A percentile compares a stretch with the other conserved stretches of the same genome.
Evolutionary conservation across 108 stramenopile species (phyloP).

Genomic region (Aurantiochytrium sp.): DNA sequence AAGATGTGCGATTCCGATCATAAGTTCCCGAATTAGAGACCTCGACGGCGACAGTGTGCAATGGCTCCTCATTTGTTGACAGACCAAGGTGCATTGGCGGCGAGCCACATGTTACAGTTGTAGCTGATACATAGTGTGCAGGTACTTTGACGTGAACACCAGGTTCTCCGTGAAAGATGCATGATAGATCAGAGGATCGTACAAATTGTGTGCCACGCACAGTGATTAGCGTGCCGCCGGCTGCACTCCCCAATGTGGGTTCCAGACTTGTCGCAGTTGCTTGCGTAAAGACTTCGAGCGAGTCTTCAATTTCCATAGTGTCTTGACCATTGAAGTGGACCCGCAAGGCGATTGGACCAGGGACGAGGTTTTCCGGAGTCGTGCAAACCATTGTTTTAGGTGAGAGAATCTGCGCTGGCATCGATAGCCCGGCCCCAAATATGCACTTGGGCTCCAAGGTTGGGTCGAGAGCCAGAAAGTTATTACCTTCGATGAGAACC

Average conservation of each 20-base stretch:
- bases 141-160: background rate
- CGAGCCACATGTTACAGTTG: background rate
- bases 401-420: background rate
- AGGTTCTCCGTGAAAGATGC: background rate
- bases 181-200: background rate
- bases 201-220: background rate
- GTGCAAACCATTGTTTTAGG: background rate
- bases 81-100: background rate
- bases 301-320: background rate
- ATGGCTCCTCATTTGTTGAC: background rate
- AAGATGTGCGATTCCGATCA: too few relatives aligned
- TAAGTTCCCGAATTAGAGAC: background rate
- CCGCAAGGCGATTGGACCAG: background rate
- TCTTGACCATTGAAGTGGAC: background rate
- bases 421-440: background rate
- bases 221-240: background rate
- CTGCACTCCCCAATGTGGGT: background rate
- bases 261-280: background rate
- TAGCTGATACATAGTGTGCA: background rate
- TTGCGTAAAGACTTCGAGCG: background rate
- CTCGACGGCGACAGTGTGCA: background rate
- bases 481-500: background rate
- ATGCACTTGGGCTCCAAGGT: background rate
- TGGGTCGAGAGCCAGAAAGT: background rate
- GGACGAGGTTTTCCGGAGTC: background rate